Conservation (phyloP, 2,329 filamentous ascomycete species). For the Chaetomiaceae sp. region DNA sequence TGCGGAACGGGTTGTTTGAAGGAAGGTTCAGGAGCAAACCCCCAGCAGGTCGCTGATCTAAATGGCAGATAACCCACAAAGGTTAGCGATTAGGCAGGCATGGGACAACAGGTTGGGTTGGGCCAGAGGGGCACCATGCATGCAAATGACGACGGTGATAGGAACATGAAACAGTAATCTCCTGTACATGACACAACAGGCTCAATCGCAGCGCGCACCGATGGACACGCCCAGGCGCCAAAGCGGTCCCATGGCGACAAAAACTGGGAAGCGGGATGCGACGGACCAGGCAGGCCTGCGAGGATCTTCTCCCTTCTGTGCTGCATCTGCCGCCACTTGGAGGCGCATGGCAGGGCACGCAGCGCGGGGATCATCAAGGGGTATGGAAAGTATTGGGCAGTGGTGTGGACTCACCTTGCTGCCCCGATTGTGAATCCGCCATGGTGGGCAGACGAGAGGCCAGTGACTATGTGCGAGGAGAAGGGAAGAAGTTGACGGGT, state of each 20-base stretch:
- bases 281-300: slow-evolving; percentile 20
- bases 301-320: slow-evolving; percentile 13
- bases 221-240: slow-evolving; percentile 19
- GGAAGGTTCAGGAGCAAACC: slow-evolving; percentile 64
- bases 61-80: slow-evolving; percentile 22
- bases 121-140: slow-evolving; percentile 33
- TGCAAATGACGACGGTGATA: slow-evolving; percentile 40
- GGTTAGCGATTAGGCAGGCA: slow-evolving; percentile 18
- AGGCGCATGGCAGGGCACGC: slow-evolving; percentile 3
- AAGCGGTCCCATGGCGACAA: slow-evolving; percentile 15
- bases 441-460: slow-evolving; percentile 22
- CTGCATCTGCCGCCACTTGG: slow-evolving; percentile 13
- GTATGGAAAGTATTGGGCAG: neutral
- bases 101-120: slow-evolving; percentile 18
- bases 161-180: slow-evolving; percentile 44
- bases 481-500: slow-evolving; percentile 8
- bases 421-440: slow-evolving; percentile 21
- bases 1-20: slow-evolving; percentile 79
- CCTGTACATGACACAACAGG: slow-evolving; percentile 42
- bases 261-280: slow-evolving; percentile 25
- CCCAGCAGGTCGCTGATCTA: slow-evolving; percentile 47
- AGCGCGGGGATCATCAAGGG: slow-evolving; percentile 12
- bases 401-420: slow-evolving; percentile 24
- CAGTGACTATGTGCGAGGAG: slow-evolving; percentile 5
- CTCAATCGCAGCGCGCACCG: slow-evolving; percentile 37